Percentiles rank a stretch among this genome's conserved stretches.
Evolutionary conservation across 2,329 filamentous ascomycete species (phyloP).

Genomic region (Huntiella savannae): DNA sequence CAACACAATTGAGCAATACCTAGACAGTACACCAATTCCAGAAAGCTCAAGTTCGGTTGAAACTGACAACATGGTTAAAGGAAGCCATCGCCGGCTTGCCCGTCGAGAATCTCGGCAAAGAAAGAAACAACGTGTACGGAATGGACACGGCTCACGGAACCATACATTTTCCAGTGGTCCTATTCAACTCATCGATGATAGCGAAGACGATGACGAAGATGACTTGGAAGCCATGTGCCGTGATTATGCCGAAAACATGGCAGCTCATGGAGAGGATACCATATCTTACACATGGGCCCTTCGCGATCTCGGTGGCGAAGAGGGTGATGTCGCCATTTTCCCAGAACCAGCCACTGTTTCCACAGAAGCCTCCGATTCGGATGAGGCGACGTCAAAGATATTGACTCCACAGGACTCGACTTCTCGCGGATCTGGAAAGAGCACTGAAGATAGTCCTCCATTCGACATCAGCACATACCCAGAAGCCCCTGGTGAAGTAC

Average conservation of each 20-base stretch:
- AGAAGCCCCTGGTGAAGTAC: too few species aligned
- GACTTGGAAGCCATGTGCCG: conserved; percentile 1
- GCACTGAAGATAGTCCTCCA: too few species aligned
- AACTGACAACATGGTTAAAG: conserved; percentile 7
- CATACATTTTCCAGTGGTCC: background rate
- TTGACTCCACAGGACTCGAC: background rate
- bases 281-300: conserved; percentile 39
- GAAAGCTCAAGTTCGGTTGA: background rate
- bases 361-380: too few species aligned
- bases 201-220: background rate
- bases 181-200: background rate
- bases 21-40: background rate
- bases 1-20: too few species aligned
- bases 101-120: conserved; percentile 12
- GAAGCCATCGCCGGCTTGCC: conserved; percentile 4
- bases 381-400: background rate
- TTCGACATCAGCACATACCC: too few species aligned
- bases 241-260: conserved; percentile 55
- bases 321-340: conserved; percentile 13
- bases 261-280: conserved; percentile 29
- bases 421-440: too few species aligned
- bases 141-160: background rate
- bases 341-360: background rate
- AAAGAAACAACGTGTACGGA: conserved; percentile 11
- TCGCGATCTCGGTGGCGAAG: conserved; percentile 16